Evolutionary conservation across 169 alveolate species (phyloP), one percentile per base, ranked within the genome.

Genomic region (Plasmodium coatneyi): DNA sequence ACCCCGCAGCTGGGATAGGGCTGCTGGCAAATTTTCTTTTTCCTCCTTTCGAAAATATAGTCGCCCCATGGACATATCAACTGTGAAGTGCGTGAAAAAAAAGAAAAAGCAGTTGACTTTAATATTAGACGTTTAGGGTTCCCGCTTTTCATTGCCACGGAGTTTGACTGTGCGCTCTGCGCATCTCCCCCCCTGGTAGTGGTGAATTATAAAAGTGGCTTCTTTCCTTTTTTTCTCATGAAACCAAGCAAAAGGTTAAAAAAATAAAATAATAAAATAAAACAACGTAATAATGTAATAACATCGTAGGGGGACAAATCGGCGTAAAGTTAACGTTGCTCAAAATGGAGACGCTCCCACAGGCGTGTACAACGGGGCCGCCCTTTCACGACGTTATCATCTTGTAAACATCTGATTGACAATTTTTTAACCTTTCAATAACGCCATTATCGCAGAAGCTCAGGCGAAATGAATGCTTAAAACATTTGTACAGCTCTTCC

Each of bases 361-460:
- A 9, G 54, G 54, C 39, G 39, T 32, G 32, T 25, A 60, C 3
- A 60, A n/a, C 28, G 32, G 74, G 25, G 74, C 34, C 32, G 1
- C 19, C 81, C n/a, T 34, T 43, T 84, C 60, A 84, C 36, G 92
- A 84, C 22, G 92, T 84, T 84, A 84, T 84, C 36, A 84, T 54
- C 56, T 84, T 84, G 71, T 72, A 74, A 66, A 84, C 43, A 43
- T 84, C 46, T n/a, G 92, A 84, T 9, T 84, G 92, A 19, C 92
- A 84, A 30, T 28, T 84, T 25, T 84, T 39, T 41, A 84, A 28
- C 41, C 80, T 84, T 72, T 84, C 92, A 46, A 74, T 41, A 74
- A 84, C 66, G 34, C 78, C 92, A 30, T 84, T 84, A 74, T 84
- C 92, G 66, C 92, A 84, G 78, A 84, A 84, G 60, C 92, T 84